Conservation (phyloP, 148 eudicot species). For the Limonium bicolor region DNA sequence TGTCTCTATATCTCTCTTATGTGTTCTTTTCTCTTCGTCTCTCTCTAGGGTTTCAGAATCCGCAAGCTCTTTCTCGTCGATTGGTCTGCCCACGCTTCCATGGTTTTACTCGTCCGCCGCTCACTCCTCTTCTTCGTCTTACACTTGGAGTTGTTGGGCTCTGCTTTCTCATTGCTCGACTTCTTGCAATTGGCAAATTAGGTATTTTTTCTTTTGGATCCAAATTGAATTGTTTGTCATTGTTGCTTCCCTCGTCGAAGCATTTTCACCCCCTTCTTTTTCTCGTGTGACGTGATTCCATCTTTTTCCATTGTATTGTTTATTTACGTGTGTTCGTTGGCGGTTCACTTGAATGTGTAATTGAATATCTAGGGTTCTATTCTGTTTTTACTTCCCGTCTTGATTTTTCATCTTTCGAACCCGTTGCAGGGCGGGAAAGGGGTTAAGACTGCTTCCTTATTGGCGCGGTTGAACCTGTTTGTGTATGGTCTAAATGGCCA, state of each 20-base stretch:
- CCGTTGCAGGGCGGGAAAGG: not conserved
- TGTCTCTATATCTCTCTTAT: not conserved
- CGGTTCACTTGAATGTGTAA: not conserved
- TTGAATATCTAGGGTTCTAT: constrained; percentile 10
- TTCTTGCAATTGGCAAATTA: constrained; percentile 1
- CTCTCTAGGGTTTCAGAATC: constrained; percentile 32
- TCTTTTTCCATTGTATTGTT: not conserved
- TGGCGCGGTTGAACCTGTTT: constrained; percentile 4
- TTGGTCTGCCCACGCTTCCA: not conserved
- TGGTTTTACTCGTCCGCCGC: constrained; percentile 5
- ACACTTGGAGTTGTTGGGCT: constrained; percentile 5
- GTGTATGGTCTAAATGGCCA: constrained; percentile 45
- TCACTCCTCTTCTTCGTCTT: not conserved
- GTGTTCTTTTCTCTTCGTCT: constrained; percentile 8
- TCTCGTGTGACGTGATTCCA: not conserved
- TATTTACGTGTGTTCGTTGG: not conserved
- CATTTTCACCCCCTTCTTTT: not conserved
- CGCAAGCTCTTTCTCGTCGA: not conserved
- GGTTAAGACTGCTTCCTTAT: too few species aligned
- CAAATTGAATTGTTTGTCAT: not conserved
- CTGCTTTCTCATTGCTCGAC: not conserved
- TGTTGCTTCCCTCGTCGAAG: not conserved
- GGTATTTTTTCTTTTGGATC: constrained; percentile 14
- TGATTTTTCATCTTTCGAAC: constrained; percentile 1
- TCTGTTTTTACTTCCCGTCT: constrained; percentile 3